These are phyloP conservation scores for Pseudocercospora ulei DNA, from an alignment of 2,329 filamentous ascomycete genomes.

Conservation along the genomic window DNA sequence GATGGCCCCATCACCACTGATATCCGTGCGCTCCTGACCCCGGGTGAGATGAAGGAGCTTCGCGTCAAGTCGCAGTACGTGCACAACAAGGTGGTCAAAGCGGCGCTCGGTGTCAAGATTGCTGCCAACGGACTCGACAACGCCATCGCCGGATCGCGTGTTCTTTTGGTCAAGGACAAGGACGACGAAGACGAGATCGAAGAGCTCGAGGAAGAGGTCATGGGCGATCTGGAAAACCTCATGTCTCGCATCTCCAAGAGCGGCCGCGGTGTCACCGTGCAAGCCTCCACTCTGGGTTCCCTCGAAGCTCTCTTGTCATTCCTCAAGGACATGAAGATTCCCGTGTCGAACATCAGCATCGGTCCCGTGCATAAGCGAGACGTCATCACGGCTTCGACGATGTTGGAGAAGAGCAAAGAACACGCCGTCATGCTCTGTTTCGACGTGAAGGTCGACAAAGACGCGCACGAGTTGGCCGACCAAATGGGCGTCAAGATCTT, in stretches of 20 bases:
- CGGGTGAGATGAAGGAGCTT: conserved; percentile 82
- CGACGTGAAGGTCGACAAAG: conserved; percentile 98
- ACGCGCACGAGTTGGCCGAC: conserved; percentile 80
- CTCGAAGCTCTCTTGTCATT: conserved; percentile 94
- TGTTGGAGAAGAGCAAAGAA: conserved; percentile 91
- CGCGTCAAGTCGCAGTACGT: conserved; percentile 94
- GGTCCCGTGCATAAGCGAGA: conserved; percentile 97
- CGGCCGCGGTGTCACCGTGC: conserved; percentile 88
- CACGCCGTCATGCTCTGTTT: conserved; percentile 99
- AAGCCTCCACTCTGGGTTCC: conserved; percentile 93
- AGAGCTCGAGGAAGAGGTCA: conserved; percentile 91
- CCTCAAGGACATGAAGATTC: conserved; percentile 90
- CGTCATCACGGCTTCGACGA: conserved; percentile 84
- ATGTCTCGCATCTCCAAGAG: conserved; percentile 86
- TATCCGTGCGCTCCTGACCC: conserved; percentile 85
- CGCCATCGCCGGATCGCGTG: conserved; percentile 88
- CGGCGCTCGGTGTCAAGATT: conserved; percentile 96
- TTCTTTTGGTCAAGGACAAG: conserved; percentile 86
- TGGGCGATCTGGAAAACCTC: conserved; percentile 82
- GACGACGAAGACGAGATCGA: conserved; percentile 69
- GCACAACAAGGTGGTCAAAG: conserved; percentile 99
- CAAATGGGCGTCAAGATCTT: conserved; percentile 96
- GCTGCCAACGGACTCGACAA: conserved; percentile 89
- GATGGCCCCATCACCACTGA: conserved; percentile 93
- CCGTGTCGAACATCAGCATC: conserved; percentile 92